Conservation (phyloP, 2,329 filamentous ascomycete genomes). For the Fusarium papillatum region DNA sequence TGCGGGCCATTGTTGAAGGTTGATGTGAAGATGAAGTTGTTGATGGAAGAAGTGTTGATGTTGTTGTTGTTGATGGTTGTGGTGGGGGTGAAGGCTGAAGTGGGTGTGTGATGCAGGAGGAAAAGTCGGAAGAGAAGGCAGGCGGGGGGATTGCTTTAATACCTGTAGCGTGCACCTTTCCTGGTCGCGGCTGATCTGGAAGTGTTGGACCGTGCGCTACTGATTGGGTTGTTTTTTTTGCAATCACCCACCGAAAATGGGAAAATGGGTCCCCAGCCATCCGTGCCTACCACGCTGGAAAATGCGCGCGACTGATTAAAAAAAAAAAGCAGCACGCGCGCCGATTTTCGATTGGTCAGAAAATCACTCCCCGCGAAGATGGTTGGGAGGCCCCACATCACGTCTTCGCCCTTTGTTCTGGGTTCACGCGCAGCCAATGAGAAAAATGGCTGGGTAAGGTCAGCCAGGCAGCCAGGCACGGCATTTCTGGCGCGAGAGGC, state of each 20-base stretch:
- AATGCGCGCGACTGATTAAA: conserved; percentile 32
- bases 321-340: conserved; percentile 35
- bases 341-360: conserved; percentile 46
- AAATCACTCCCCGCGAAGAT: conserved; percentile 10
- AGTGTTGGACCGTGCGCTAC: conserved; percentile 37
- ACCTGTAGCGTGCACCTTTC: conserved; percentile 48
- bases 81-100: conserved; percentile 47
- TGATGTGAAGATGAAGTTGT: conserved; percentile 48
- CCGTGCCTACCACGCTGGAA: conserved; percentile 23
- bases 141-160: conserved; percentile 62
- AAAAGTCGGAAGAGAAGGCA: conserved; percentile 50
- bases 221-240: conserved; percentile 37
- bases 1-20: conserved; percentile 70
- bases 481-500: conserved; percentile 16
- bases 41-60: conserved; percentile 43
- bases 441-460: conserved; percentile 20
- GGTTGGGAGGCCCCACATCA: conserved; percentile 12
- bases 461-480: conserved; percentile 26
- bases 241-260: conserved; percentile 43
- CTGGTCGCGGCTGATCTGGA: conserved; percentile 54
- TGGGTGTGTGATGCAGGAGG: conserved; percentile 59
- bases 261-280: conserved; percentile 26
- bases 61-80: conserved; percentile 41
- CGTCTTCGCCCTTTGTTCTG: conserved; percentile 13
- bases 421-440: conserved; percentile 31